phyloP scores from a whole-genome alignment of 2,329 filamentous ascomycete genomes.

The Paramyrothecium sp. region DNA sequence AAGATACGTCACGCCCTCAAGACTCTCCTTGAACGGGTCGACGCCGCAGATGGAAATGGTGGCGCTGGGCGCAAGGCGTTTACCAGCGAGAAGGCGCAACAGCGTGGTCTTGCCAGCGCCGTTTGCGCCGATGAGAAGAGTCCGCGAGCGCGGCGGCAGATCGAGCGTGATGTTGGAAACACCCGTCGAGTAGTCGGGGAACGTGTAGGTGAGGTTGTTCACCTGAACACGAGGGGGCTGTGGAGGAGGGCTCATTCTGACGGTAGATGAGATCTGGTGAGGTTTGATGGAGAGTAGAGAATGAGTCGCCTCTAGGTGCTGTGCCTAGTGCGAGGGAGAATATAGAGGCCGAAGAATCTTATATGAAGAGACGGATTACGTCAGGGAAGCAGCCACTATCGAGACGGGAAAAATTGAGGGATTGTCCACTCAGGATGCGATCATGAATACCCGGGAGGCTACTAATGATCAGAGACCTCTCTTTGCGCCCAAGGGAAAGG shows the following conservation, averaged over 20 bases:
- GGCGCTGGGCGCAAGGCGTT: constrained; percentile 79
- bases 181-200: constrained; percentile 81
- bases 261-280: not conserved
- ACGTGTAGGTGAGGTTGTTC: constrained; percentile 78
- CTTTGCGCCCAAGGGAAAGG: no score
- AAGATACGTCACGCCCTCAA: constrained; percentile 95
- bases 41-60: constrained; percentile 77
- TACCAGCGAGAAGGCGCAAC: constrained; percentile 89
- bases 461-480: no score
- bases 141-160: constrained; percentile 80
- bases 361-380: no score
- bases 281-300: not conserved
- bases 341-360: no score
- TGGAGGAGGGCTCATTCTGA: constrained; percentile 11
- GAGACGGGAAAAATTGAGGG: no score
- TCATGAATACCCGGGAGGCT: no score
- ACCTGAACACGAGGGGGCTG: constrained; percentile 65
- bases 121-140: constrained; percentile 92
- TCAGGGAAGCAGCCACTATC: no score
- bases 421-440: no score
- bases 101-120: constrained; percentile 97
- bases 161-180: constrained; percentile 71
- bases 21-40: constrained; percentile 86
- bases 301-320: not conserved
- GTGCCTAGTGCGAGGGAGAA: no score